Base-by-base conservation (phyloP, 768 basidiomycete genomes). In the Suillus brevipes region DNA sequence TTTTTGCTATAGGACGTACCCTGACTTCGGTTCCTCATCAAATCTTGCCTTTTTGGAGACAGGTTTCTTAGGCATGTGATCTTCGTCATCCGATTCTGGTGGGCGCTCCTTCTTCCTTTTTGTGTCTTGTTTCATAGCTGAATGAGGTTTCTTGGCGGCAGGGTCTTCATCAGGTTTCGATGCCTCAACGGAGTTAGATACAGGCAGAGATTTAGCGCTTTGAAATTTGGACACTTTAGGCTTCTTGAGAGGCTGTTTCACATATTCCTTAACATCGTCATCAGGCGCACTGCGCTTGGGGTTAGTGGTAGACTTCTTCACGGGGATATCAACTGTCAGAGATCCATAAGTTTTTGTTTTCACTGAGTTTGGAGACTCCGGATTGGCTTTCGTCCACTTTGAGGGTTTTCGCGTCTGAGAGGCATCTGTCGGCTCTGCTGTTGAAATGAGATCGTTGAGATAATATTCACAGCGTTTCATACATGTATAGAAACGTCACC, bases 11-110 rank as follows among this genome's bases (percentile, higher is more conserved):
- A 20, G 10, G 40, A 59, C 58, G 40, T 42, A 59, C 58, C 25
- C 10, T 59, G 28, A 12, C 25, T 42, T 59, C 28, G 25, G 25
- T 20, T 59, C 58, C 20, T 59, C 58, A 42, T 28, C 40, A 42
- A 59, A 59, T 31, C 58, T 59, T 18, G 58, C 58, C 40, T 28
- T 42, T 23, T 59, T 59, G 42, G 58, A 38, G 28, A 64, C 66
- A 49, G 40, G 53, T 65, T 77, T 75, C 38, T 56, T 63, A 53
- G 72, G 73, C 63, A 63, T 67, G 16, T 76, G 66, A 18, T 74
- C 65, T 16, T 72, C 62, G 4, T 67, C 63, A 16, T 68, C 74
- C 14, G 61, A 59, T 23, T 62, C 61, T n/a, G 37, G 58, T 42
- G 55, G 61, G 20, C 31, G 56, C 5, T 16, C 53, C 49, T 50